Evolutionary conservation across 2,329 filamentous ascomycete species (phyloP), one percentile per base, ranked within the genome.

Genomic region (Phialophora macrospora): DNA sequence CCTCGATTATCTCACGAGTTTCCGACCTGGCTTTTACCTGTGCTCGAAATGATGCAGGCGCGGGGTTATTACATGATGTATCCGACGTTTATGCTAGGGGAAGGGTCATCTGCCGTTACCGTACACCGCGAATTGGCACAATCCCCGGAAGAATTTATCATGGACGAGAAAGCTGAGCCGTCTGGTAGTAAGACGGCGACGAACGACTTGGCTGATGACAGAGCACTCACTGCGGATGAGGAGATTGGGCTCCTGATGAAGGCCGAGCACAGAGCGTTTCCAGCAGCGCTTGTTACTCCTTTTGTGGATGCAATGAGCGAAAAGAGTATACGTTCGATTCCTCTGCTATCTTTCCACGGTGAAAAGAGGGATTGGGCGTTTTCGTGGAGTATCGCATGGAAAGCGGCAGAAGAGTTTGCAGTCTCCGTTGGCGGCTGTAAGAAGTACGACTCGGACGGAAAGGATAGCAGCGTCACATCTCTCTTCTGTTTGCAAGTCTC

Each of bases 41-140:
- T 91, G 63, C 81, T 95, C 44, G 89, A 92, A 73, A 83, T 97
- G 17, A 90, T 91, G 68, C 87, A 90, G 12, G 85, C 88, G 3
- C 85, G 91, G 30, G 91, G 90, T 12, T 97, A 96, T 77, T 87
- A 85, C 71, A 87, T 91, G 60, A 78, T 96, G 0, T 97, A 97
- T 73, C 94, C 94, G 0, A 86, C 87, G 44, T 81, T 85, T 22
- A 64, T 75, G 5, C 72, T 72, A 2, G 68, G 77, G 79, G 68
- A 84, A 76, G 57, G 83, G 74, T 46, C 80, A 72, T 80, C 85
- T 4, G 79, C 96, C 12, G 87, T 87, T n/a, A 90, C 88, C 0
- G 80, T 94, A 0, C 93, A 97, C 76, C 87, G 84, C 66, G 93
- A 97, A 70, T 79, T 96, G 4, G 88, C 87, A 65, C 84, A 86